A percentile compares a stretch with the other conserved stretches of the same genome.
Evolutionary conservation across 1,284 basidiomycete species (phyloP).

Genomic region (Lignosus rhinocerotis): DNA sequence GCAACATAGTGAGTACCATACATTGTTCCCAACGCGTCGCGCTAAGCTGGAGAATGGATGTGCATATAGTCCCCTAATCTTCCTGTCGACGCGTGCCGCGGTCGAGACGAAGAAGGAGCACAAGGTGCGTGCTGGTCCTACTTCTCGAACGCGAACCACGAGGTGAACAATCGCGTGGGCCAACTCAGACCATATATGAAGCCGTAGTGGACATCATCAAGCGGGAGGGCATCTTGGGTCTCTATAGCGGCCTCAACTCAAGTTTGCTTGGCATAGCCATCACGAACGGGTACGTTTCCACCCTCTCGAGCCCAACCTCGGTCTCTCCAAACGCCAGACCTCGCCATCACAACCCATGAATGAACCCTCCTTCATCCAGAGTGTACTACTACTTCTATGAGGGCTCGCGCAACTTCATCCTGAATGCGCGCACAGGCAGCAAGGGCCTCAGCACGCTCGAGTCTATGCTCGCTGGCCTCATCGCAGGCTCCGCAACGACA

Average conservation of each 20-base stretch:
- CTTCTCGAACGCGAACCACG: not conserved
- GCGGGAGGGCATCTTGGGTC: constrained; percentile 81
- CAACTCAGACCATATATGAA: constrained; percentile 50
- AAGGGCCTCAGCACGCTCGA: constrained; percentile 82
- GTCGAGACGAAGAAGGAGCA: constrained; percentile 82
- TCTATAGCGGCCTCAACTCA: constrained; percentile 89
- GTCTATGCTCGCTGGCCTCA: constrained; percentile 87
- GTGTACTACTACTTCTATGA: constrained; percentile 89
- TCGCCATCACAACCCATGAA: not conserved
- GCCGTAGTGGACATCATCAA: constrained; percentile 77
- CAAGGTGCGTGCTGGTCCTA: constrained; percentile 47
- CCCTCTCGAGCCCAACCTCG: not conserved
- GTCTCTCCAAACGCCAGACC: too few species aligned
- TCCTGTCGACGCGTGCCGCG: constrained; percentile 91
- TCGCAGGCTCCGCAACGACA: constrained; percentile 88
- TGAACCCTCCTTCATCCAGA: constrained; percentile 36
- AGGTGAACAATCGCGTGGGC: not conserved
- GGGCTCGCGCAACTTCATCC: constrained; percentile 56
- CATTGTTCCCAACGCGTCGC: not conserved
- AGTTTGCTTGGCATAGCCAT: constrained; percentile 90
- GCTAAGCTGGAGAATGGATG: constrained; percentile 9
- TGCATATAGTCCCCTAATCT: constrained; percentile 77
- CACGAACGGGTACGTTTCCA: constrained; percentile 75
- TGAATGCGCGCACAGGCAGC: constrained; percentile 57
- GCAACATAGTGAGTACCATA: constrained; percentile 68